Conservation (phyloP, 2,329 filamentous ascomycete species). For the Ascochyta koolunga region DNA sequence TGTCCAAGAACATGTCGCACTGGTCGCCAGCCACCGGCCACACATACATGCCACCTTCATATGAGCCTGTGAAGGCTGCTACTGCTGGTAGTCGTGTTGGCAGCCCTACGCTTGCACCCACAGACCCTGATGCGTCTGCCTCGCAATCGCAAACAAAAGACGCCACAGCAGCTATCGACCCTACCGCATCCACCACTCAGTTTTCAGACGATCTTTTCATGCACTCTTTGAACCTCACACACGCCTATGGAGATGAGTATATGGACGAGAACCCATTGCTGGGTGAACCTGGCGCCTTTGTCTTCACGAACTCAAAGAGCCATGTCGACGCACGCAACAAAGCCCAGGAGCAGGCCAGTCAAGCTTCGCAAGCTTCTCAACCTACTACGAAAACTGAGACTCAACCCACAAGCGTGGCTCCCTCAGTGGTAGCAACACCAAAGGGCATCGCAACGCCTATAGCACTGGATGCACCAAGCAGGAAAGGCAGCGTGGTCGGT, state of each 20-base stretch:
- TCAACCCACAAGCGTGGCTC: conserved; percentile 31
- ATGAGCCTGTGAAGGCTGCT: conserved; percentile 46
- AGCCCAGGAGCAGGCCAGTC: conserved; percentile 40
- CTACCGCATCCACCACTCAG: conserved; percentile 25
- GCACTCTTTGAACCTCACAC: conserved; percentile 58
- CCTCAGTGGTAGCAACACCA: conserved; percentile 39
- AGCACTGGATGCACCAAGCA: conserved; percentile 23
- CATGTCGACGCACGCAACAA: conserved; percentile 51
- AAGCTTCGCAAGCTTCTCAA: conserved; percentile 22
- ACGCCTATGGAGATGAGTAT: conserved; percentile 64
- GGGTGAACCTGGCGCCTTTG: conserved; percentile 68
- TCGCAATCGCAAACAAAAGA: conserved; percentile 31
- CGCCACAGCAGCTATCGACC: conserved; percentile 16
- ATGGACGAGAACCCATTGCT: conserved; percentile 68
- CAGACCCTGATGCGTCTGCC: conserved; percentile 32
- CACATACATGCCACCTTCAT: conserved; percentile 61
- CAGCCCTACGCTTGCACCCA: conserved; percentile 39
- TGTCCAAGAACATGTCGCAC: conserved; percentile 59
- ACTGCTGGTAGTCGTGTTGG: conserved; percentile 34
- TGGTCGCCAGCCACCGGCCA: conserved; percentile 66
- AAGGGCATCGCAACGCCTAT: conserved; percentile 29
- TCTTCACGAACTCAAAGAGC: conserved; percentile 56
- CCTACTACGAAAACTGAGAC: conserved; percentile 25
- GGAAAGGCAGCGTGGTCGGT: conserved; percentile 35
- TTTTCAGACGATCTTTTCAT: conserved; percentile 46